Conservation (phyloP, 1,284 basidiomycete species). For the Heterobasidion irregulare region DNA sequence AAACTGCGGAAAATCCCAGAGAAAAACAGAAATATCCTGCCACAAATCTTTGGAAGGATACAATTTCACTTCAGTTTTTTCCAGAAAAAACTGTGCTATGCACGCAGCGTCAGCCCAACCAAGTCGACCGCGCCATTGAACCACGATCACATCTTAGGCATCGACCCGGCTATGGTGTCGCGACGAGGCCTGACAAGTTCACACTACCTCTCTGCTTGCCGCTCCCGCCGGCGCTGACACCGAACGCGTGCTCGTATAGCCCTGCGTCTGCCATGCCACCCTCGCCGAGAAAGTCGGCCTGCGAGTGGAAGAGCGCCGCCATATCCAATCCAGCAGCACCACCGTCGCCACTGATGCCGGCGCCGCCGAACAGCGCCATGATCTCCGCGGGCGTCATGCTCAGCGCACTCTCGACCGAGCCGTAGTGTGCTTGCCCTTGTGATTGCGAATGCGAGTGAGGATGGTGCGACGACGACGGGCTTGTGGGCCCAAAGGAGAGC, state of each 20-base stretch:
- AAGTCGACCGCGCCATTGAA: no score
- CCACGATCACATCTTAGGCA: no score
- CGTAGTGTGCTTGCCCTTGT: neutral
- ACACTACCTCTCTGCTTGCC: neutral
- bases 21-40: no score
- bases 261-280: neutral
- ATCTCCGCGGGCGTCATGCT: slow-evolving; percentile 24
- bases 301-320: slow-evolving; percentile 3
- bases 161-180: neutral
- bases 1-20: no score
- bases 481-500: neutral
- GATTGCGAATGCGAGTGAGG: neutral
- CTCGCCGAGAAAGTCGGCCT: neutral
- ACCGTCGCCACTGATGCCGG: slow-evolving; percentile 19
- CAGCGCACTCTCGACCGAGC: slow-evolving; percentile 9
- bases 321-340: slow-evolving; percentile 19
- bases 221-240: neutral
- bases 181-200: neutral
- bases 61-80: no score
- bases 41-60: no score
- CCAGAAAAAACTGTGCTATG: no score
- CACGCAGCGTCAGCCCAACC: no score
- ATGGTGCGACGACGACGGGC: neutral
- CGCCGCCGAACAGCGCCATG: slow-evolving; percentile 27
- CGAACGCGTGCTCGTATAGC: neutral